A percentile compares a stretch with the other conserved stretches of the same genome.
Evolutionary conservation across 2,329 filamentous ascomycete genomes (phyloP).

Genomic region (Alternaria rosae): DNA sequence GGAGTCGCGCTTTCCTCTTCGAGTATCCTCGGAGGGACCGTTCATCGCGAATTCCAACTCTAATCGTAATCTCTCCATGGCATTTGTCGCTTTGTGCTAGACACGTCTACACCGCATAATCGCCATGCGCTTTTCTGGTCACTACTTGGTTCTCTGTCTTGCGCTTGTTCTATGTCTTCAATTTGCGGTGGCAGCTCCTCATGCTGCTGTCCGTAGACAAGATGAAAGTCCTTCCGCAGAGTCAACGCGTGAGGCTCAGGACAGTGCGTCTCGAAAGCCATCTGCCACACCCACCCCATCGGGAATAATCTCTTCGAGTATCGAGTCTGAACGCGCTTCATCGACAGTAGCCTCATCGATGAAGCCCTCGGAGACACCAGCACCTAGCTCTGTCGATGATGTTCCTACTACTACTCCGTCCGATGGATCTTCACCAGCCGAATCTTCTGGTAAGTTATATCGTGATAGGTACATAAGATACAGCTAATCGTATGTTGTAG

Average conservation of each 20-base stretch:
- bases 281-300: slow-evolving; percentile 26
- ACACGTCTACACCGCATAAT: slow-evolving; percentile 10
- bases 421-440: slow-evolving; percentile 25
- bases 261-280: slow-evolving; percentile 17
- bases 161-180: slow-evolving; percentile 39
- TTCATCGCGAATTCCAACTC: background rate
- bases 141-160: slow-evolving; percentile 34
- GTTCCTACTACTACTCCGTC: slow-evolving; percentile 26
- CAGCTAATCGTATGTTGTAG: slow-evolving; percentile 14
- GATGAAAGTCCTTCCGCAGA: slow-evolving; percentile 31
- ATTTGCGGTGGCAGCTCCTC: slow-evolving; percentile 30
- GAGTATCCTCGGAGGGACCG: slow-evolving; percentile 6
- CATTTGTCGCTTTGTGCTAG: slow-evolving; percentile 23
- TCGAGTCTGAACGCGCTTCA: slow-evolving; percentile 21
- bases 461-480: background rate
- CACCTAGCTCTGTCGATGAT: slow-evolving; percentile 22
- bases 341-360: slow-evolving; percentile 18
- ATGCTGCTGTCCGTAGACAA: slow-evolving; percentile 38
- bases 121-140: slow-evolving; percentile 40
- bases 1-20: slow-evolving; percentile 12
- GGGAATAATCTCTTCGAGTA: slow-evolving; percentile 16
- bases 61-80: slow-evolving; percentile 38
- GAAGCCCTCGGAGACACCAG: slow-evolving; percentile 17
- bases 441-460: slow-evolving; percentile 23
- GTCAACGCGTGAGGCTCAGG: slow-evolving; percentile 21